Base-by-base conservation (phyloP, 2,329 filamentous ascomycete species). In the Ascochyta viciae-villosae region DNA sequence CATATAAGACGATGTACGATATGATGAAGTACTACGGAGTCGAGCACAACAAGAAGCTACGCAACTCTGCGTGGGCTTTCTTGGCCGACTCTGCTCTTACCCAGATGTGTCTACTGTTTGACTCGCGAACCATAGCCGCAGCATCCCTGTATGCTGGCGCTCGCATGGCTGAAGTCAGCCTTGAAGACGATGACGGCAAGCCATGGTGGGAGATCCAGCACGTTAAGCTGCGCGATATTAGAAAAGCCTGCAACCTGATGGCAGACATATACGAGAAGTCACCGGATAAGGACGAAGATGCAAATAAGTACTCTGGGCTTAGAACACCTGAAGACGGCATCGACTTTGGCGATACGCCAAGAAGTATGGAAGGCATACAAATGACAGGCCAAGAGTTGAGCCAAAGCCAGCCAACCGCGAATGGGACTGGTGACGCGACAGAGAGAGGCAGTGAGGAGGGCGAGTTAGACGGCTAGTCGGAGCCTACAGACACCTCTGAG, bases 11-110 rank as follows among this genome's bases (percentile, higher is more conserved):
- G 55, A 85, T 98, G 26, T 95, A 91, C 76, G 87, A 94, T 52
- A 88, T 93, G 70, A 84, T 96, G 29, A 86, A 87, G 50, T 87
- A 85, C 71, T 85, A 95, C 58, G 83, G 84, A 23, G 82, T 92
- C 43, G 87, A 91, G 56, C 88, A 94, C 68, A 90, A 96, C 77
- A 94, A 94, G 76, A 80, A 84, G 50, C 78, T 98, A 27, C 86
- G 94, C 51, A 93, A 96, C 76, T 87, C 90, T 0, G 90, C 92
- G 1, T 98, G 95, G 92, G 89, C 92, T 0, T 98, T 97, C 69
- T 87, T 96, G 61, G 97, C 96, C 72, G 95, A 99, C 76, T 90
- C 89, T 19, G 90, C 88, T 62, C 86, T 94, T 57, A 98, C 94
- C 0, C 86, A 89, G 37, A 82, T 98, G 44, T 96, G 93, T 57